Percentiles rank a stretch among this genome's conserved stretches.
These are phyloP conservation scores for Sphaerostilbella broomeana DNA, from an alignment of 2,329 filamentous ascomycete genomes.

Conservation along the genomic window DNA sequence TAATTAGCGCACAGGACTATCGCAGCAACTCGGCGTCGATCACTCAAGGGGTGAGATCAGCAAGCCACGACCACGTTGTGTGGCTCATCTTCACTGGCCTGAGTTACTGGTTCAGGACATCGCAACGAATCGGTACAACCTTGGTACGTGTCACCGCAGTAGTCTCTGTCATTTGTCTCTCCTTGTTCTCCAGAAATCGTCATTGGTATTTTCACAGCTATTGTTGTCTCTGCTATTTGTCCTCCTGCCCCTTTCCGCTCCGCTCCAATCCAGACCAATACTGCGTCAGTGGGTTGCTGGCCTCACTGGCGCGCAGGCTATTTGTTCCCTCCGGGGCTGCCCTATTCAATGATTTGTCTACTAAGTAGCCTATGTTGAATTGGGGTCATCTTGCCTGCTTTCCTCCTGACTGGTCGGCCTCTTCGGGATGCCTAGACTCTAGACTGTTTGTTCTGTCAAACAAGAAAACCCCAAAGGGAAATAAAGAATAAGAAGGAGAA, in stretches of 20 bases:
- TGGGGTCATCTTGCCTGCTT: no score
- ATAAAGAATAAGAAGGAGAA: no score
- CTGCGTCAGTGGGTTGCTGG: no score
- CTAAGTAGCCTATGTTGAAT: no score
- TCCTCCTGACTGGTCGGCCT: no score
- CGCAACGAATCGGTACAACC: constrained; percentile 11
- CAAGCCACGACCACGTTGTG: constrained; percentile 14
- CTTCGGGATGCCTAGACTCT: no score
- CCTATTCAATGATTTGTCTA: no score
- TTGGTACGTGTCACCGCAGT: constrained; percentile 13
- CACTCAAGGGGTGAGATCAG: constrained; percentile 13
- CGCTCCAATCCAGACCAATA: constrained; percentile 1
- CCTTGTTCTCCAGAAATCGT: constrained; percentile 4
- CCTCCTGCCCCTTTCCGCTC: neutral
- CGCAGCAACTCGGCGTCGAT: constrained; percentile 13
- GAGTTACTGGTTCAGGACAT: constrained; percentile 10
- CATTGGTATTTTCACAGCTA: constrained; percentile 7
- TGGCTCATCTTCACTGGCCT: constrained; percentile 5
- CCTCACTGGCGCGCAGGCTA: no score
- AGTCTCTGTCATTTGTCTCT: constrained; percentile 9
- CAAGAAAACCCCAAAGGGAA: no score
- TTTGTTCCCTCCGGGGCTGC: no score
- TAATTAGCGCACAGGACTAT: constrained; percentile 14
- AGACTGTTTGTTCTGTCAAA: no score
- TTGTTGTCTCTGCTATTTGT: constrained; percentile 4